These are phyloP conservation scores for Metarhizium anisopliae DNA, from an alignment of 2,329 filamentous ascomycete species.

Conservation along the genomic window DNA sequence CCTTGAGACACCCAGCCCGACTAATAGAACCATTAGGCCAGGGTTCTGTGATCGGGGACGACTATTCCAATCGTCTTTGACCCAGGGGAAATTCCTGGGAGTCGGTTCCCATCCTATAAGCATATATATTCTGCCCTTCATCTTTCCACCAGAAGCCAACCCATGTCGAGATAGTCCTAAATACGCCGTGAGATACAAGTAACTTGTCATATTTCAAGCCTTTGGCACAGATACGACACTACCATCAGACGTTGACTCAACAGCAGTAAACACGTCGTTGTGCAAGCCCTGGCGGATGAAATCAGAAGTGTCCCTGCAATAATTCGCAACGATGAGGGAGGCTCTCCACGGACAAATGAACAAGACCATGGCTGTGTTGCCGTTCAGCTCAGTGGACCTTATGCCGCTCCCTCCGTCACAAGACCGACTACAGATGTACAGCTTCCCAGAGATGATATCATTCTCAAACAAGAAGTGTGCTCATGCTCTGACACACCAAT, in stretches of 20 bases:
- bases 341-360: background rate
- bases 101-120: background rate
- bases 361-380: background rate
- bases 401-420: background rate
- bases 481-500: constrained; percentile 16
- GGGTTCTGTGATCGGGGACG: background rate
- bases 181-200: background rate
- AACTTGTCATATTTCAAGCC: background rate
- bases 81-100: background rate
- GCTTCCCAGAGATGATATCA: constrained; percentile 7
- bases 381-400: background rate
- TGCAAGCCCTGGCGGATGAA: background rate
- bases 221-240: background rate
- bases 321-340: constrained; percentile 2
- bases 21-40: background rate
- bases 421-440: background rate
- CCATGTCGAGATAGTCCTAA: background rate
- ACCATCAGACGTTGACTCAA: background rate
- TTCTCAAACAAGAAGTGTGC: constrained; percentile 20
- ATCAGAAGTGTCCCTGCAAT: background rate
- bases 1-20: background rate
- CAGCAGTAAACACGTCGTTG: background rate
- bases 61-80: background rate
- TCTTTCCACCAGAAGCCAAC: background rate
- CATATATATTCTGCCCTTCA: background rate